These are phyloP conservation scores for Magnusiomyces suaveolens DNA, from an alignment of 1,139 yeast genomes.

Conservation along the genomic window DNA sequence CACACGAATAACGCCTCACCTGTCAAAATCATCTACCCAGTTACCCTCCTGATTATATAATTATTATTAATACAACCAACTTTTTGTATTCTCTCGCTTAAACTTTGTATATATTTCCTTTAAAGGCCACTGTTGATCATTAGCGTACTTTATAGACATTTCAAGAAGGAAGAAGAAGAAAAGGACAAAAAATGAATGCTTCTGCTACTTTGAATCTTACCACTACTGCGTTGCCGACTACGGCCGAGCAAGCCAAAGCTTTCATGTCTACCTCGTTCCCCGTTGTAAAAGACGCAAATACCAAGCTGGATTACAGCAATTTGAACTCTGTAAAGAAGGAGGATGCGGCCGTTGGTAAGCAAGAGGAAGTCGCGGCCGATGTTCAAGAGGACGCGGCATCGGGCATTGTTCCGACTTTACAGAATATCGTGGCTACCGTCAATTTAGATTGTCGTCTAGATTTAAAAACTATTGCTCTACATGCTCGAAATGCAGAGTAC, in stretches of 20 bases:
- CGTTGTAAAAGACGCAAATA: conserved; percentile 14
- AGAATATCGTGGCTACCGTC: conserved; percentile 95
- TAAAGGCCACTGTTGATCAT: no score
- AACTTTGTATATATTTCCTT: no score
- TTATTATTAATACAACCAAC: no score
- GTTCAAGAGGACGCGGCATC: conserved; percentile 54
- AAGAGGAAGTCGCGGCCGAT: conserved; percentile 7
- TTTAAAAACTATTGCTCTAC: conserved; percentile 91
- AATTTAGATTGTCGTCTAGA: conserved; percentile 93
- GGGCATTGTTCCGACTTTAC: conserved; percentile 92
- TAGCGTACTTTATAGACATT: no score
- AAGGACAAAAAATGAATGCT: conserved; percentile 4
- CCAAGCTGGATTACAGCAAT: conserved; percentile 12
- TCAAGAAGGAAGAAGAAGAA: no score
- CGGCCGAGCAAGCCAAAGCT: conserved; percentile 72
- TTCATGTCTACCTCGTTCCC: conserved; percentile 57
- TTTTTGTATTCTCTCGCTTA: no score
- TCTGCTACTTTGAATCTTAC: not conserved
- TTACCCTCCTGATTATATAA: no score
- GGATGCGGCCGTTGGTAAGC: conserved; percentile 33
- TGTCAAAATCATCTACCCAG: no score
- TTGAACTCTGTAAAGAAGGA: conserved; percentile 17
- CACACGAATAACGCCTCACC: no score
- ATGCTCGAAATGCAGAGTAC: conserved; percentile 98
- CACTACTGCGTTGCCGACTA: conserved; percentile 63